These are phyloP conservation scores for Starmerella etchellsii DNA, from an alignment of 805 yeast genomes.

Conservation along the genomic window DNA sequence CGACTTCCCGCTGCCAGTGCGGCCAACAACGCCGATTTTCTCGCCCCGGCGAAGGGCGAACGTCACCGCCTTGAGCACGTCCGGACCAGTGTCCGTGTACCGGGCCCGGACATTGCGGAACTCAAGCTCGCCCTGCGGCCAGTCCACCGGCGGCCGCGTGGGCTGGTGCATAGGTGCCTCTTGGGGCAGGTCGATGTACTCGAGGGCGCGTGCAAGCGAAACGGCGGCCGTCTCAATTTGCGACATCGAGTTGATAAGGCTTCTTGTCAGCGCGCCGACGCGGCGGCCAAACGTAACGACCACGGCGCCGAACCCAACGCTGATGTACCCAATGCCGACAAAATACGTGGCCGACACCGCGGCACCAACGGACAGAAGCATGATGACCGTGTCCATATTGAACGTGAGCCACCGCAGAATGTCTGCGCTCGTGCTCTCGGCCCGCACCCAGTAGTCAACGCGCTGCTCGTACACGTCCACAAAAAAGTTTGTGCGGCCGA, in stretches of 20 bases:
- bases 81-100: slow-evolving; percentile 65
- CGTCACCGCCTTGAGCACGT: slow-evolving; percentile 57
- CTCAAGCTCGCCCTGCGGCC: slow-evolving; percentile 69
- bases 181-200: slow-evolving; percentile 59
- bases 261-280: slow-evolving; percentile 70
- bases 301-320: slow-evolving; percentile 82
- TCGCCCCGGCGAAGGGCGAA: slow-evolving; percentile 55
- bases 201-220: slow-evolving; percentile 74
- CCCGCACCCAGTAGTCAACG: slow-evolving; percentile 21
- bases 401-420: slow-evolving; percentile 89
- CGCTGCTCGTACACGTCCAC: slow-evolving; percentile 26
- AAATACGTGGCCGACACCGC: slow-evolving; percentile 61
- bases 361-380: slow-evolving; percentile 65
- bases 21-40: slow-evolving; percentile 89
- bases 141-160: slow-evolving; percentile 49
- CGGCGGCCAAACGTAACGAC: slow-evolving; percentile 77
- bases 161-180: slow-evolving; percentile 71
- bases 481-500: slow-evolving; percentile 50
- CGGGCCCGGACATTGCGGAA: slow-evolving; percentile 65
- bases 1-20: slow-evolving; percentile 94
- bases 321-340: slow-evolving; percentile 43
- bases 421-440: slow-evolving; percentile 61
- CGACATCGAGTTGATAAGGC: slow-evolving; percentile 87
- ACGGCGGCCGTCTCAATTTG: slow-evolving; percentile 89
- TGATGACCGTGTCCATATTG: slow-evolving; percentile 71